Base-by-base conservation (phyloP, 225 moss, liverwort and hornwort genomes). In the Pseudisothecium myosuroides region DNA sequence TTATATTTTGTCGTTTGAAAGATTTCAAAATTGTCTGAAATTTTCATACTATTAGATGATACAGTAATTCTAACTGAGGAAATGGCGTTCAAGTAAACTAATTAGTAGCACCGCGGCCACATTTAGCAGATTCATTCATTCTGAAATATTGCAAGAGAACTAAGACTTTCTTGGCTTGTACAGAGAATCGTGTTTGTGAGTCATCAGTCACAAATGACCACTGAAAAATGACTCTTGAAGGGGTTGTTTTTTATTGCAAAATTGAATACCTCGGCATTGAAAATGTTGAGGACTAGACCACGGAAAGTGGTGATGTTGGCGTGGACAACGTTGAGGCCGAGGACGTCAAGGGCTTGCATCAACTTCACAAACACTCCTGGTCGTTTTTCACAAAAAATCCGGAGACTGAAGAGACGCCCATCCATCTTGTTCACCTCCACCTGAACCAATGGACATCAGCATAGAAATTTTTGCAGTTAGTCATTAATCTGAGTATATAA, bases 231-330 rank as follows among this genome's bases (percentile, higher is more conserved):
- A 71, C 54, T 16, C 82, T 41, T 27, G 54, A 72, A 86, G 63
- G 31, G 34, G 45, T 59, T 37, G 56, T 36, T 66, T 66, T n/a
- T 82, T 36, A 68, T 63, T 76, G 62, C 37, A 50, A 62, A 83
- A 43, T 29, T 81, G 27, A 41, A 29, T 93, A 99, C 98, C 96
- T 99, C 97, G 56, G 99, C 99, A 87, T 96, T 97, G 92, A 99
- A 95, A 87, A 99, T 92, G 92, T 95, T 97, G 77, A 99, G 96
- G 29, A 95, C 94, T 61, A 96, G 92, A 65, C 99, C 97, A 39
- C 97, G 96, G 86, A 97, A 97, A 64, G 95, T 99, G 45, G 96
- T 99, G 93, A 97, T 96, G 76, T 97, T 99, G 84, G 99, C 97
- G 76, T 96, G 95, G 87, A 99, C 92, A 86, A 99, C 94, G 84